Evolutionary conservation across 2,329 filamentous ascomycete genomes (phyloP).

Genomic region (Penicillium sp.): DNA sequence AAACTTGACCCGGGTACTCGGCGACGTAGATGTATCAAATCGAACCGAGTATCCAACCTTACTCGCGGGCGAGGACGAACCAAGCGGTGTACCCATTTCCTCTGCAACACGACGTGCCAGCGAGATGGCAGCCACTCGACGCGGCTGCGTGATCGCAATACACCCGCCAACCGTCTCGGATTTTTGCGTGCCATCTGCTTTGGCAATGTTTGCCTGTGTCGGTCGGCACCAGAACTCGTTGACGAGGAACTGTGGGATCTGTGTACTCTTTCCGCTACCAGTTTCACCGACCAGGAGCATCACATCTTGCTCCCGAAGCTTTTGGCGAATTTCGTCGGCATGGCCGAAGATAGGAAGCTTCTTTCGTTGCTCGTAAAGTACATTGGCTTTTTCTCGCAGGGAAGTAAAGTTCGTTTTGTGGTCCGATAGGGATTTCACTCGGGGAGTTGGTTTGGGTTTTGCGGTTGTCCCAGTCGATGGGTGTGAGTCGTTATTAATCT

Average conservation of each 20-base stretch:
- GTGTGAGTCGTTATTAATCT: neutral
- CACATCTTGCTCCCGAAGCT: constrained; percentile 62
- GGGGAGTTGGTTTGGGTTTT: constrained; percentile 12
- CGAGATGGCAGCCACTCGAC: constrained; percentile 87
- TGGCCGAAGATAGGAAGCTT: constrained; percentile 75
- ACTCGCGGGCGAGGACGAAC: constrained; percentile 52
- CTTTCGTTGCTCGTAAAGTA: constrained; percentile 52
- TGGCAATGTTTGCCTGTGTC: constrained; percentile 48
- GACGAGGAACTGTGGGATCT: constrained; percentile 85
- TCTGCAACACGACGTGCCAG: constrained; percentile 80
- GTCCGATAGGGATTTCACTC: constrained; percentile 17
- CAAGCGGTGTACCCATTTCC: constrained; percentile 66
- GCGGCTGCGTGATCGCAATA: constrained; percentile 90
- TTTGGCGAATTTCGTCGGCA: constrained; percentile 60
- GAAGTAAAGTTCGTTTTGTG: constrained; percentile 25
- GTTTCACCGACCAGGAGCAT: constrained; percentile 89
- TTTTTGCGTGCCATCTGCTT: constrained; percentile 25
- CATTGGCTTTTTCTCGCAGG: constrained; percentile 44
- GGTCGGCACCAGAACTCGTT: constrained; percentile 71
- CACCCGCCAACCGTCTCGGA: constrained; percentile 62
- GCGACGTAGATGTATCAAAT: constrained; percentile 82
- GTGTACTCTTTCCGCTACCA: constrained; percentile 93
- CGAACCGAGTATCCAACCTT: constrained; percentile 89
- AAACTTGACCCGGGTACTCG: constrained; percentile 81
- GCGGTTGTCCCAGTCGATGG: constrained; percentile 2